Percentiles rank a stretch among this genome's conserved stretches.
phyloP scores from a whole-genome alignment of 202 grass and related monocot species.

The Dendrocalamus latiflorus region DNA sequence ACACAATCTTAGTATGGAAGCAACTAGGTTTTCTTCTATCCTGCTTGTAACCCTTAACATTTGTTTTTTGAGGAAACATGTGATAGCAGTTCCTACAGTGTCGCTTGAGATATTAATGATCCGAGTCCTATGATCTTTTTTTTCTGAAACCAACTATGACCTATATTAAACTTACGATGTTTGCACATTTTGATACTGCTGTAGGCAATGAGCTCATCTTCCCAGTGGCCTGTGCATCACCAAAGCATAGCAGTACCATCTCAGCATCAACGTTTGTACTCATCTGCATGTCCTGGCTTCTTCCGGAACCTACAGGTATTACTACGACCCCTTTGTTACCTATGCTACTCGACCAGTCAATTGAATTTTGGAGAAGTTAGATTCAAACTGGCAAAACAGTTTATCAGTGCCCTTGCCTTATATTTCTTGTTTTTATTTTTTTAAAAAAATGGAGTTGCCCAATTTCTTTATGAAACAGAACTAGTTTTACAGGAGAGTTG shows the following conservation, averaged over 20 bases:
- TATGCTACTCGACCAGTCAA: background rate
- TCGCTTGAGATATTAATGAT: slow-evolving; percentile 29
- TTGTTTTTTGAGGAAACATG: background rate
- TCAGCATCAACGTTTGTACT: slow-evolving; percentile 48
- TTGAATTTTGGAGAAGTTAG: background rate
- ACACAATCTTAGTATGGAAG: slow-evolving; percentile 5
- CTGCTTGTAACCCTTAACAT: background rate
- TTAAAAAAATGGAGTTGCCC: no score
- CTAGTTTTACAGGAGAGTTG: background rate
- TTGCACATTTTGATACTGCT: slow-evolving; percentile 24
- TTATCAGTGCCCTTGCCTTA: no score
- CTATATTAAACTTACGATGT: slow-evolving; percentile 24
- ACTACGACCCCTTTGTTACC: background rate
- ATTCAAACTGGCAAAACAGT: background rate
- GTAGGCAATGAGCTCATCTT: slow-evolving; percentile 48
- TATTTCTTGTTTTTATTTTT: no score
- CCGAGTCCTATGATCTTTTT: no score
- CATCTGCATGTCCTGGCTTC: slow-evolving; percentile 50
- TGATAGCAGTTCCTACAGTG: background rate
- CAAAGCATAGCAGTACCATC: slow-evolving; percentile 32
- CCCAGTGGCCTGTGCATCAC: slow-evolving; percentile 50
- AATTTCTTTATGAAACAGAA: no score
- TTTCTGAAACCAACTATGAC: no score
- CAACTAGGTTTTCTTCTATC: background rate
- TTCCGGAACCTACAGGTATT: slow-evolving; percentile 59